These are phyloP conservation scores for Saprolegnia diclina DNA, from an alignment of 352 stramenopile genomes.

Conservation along the genomic window DNA sequence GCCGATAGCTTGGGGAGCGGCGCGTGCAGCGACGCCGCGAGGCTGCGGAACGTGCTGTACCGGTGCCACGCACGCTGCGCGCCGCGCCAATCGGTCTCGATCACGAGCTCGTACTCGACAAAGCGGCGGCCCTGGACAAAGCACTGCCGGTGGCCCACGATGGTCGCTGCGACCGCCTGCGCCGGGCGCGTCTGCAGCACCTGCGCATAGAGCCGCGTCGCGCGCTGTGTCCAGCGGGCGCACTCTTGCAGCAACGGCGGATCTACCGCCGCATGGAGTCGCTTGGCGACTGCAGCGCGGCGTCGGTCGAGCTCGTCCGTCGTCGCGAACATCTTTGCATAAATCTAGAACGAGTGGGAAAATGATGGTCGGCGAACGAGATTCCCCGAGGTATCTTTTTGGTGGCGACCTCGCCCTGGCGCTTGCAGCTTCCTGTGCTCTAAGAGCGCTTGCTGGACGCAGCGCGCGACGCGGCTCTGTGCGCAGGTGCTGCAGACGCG, in stretches of 20 bases:
- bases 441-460: not conserved
- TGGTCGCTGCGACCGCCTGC: not conserved
- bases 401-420: too few species aligned
- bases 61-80: conserved; percentile 10
- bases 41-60: conserved; percentile 14
- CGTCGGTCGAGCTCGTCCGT: too few species aligned
- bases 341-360: too few species aligned
- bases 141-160: not conserved
- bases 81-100: conserved; percentile 14
- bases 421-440: too few species aligned
- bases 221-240: not conserved
- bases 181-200: not conserved
- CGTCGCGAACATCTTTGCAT: too few species aligned
- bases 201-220: not conserved
- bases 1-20: not conserved
- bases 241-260: not conserved
- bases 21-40: conserved; percentile 7
- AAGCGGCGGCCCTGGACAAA: not conserved
- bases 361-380: too few species aligned
- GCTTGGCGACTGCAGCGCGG: too few species aligned
- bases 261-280: not conserved
- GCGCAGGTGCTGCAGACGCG: conserved; percentile 6
- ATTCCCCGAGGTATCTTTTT: too few species aligned
- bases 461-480: not conserved
- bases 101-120: conserved; percentile 12